These are phyloP conservation scores for Nicotiana rustica DNA, from an alignment of 305 asterid species.

Conservation along the genomic window DNA sequence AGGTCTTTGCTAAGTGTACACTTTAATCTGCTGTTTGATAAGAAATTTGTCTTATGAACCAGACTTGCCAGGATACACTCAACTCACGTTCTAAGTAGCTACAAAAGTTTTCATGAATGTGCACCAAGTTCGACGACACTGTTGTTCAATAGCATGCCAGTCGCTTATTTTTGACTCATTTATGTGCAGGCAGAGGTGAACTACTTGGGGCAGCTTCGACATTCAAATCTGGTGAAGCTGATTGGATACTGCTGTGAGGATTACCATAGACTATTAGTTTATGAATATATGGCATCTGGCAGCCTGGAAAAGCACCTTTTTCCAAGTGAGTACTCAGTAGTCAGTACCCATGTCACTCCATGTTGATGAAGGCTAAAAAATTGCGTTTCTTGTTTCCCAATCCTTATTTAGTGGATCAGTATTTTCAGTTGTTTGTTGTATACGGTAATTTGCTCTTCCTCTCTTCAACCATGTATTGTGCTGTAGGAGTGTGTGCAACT, in stretches of 20 bases:
- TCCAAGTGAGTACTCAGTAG: constrained; percentile 61
- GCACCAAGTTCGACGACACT: neutral
- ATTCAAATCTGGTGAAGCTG: constrained; percentile 84
- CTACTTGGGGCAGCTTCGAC: constrained; percentile 86
- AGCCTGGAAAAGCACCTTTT: constrained; percentile 94
- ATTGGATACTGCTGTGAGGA: constrained; percentile 96
- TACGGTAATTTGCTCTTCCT: neutral
- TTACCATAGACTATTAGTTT: constrained; percentile 89
- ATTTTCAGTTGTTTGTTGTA: neutral
- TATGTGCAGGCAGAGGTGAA: constrained; percentile 91
- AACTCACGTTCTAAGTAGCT: neutral
- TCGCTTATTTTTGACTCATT: constrained; percentile 37
- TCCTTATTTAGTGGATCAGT: neutral
- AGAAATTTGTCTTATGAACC: neutral
- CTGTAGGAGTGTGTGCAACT: constrained; percentile 71
- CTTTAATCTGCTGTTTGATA: constrained; percentile 1
- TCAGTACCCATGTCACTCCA: constrained; percentile 25
- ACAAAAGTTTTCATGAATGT: neutral
- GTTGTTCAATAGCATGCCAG: constrained; percentile 25
- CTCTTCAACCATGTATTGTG: constrained; percentile 38
- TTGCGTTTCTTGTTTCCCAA: neutral
- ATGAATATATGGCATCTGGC: constrained; percentile 97
- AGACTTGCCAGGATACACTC: neutral
- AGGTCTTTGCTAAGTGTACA: neutral
- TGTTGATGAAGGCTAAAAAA: constrained; percentile 17